phyloP scores from a whole-genome alignment of 345 rosid species.

The Bruguiera parviflora region DNA sequence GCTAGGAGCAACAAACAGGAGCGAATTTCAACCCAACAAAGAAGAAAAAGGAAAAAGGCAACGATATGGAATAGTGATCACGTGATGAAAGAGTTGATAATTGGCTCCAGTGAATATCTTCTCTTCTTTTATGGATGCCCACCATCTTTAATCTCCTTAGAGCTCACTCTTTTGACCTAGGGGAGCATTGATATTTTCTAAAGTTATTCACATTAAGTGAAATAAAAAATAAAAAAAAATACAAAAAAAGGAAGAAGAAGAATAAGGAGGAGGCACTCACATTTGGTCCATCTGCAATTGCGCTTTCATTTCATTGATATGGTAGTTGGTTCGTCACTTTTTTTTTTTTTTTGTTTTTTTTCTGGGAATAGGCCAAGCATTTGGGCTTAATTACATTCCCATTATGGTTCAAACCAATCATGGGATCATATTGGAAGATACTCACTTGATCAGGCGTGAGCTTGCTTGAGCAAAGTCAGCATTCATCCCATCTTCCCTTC shows the following conservation, averaged over 20 bases:
- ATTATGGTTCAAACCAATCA: neutral
- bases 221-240: neutral
- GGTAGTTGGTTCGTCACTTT: neutral
- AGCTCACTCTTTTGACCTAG: conserved; percentile 29
- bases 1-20: conserved; percentile 21
- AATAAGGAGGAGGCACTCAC: neutral
- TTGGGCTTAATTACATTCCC: neutral
- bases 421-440: neutral
- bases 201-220: neutral
- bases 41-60: conserved; percentile 7
- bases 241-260: neutral
- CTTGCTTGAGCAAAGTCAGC: neutral
- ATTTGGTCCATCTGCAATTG: too few relatives aligned
- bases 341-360: too few relatives aligned
- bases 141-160: conserved; percentile 18
- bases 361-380: too few relatives aligned
- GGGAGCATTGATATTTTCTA: conserved; percentile 7
- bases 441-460: neutral
- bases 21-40: conserved; percentile 28
- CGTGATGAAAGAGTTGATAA: neutral
- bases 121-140: conserved; percentile 14
- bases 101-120: conserved; percentile 19
- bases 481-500: too few relatives aligned
- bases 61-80: conserved; percentile 9
- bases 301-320: neutral